A percentile compares a stretch with the other conserved stretches of the same genome.
phyloP scores from a whole-genome alignment of 1,284 basidiomycete species.

The Retiboletus flavoniger region DNA sequence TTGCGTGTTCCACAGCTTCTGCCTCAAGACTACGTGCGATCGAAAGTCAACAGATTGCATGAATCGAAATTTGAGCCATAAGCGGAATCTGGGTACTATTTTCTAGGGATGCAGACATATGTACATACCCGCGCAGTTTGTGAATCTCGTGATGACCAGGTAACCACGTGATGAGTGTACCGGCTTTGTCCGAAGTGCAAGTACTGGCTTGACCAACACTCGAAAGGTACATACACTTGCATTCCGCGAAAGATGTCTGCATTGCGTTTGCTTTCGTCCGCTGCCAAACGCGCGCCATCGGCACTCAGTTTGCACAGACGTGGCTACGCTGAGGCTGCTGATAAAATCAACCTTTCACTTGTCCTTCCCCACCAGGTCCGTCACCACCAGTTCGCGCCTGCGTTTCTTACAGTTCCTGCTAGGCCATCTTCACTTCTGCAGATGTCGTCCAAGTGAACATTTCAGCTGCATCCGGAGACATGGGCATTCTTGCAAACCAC shows the following conservation, averaged over 20 bases:
- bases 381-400: slow-evolving; percentile 20
- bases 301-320: slow-evolving; percentile 58
- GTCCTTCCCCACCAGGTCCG: slow-evolving; percentile 91
- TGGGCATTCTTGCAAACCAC: slow-evolving; percentile 98
- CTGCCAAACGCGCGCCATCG: slow-evolving; percentile 58
- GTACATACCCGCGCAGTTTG: no score
- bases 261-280: slow-evolving; percentile 65
- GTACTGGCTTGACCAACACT: neutral
- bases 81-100: neutral
- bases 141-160: no score
- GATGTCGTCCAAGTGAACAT: slow-evolving; percentile 95
- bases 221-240: neutral
- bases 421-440: slow-evolving; percentile 85
- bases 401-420: slow-evolving; percentile 18
- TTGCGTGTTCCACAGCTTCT: slow-evolving; percentile 64
- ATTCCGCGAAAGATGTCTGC: slow-evolving; percentile 57
- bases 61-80: slow-evolving; percentile 30
- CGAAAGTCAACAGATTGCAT: slow-evolving; percentile 25
- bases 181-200: slow-evolving; percentile 30
- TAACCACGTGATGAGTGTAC: slow-evolving; percentile 28
- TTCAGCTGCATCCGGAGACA: slow-evolving; percentile 91
- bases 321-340: slow-evolving; percentile 84
- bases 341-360: slow-evolving; percentile 88
- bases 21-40: slow-evolving; percentile 50
- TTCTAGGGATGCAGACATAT: neutral